These are phyloP conservation scores for Cyanodermella asteris DNA, from an alignment of 2,329 filamentous ascomycete genomes.

Conservation along the genomic window DNA sequence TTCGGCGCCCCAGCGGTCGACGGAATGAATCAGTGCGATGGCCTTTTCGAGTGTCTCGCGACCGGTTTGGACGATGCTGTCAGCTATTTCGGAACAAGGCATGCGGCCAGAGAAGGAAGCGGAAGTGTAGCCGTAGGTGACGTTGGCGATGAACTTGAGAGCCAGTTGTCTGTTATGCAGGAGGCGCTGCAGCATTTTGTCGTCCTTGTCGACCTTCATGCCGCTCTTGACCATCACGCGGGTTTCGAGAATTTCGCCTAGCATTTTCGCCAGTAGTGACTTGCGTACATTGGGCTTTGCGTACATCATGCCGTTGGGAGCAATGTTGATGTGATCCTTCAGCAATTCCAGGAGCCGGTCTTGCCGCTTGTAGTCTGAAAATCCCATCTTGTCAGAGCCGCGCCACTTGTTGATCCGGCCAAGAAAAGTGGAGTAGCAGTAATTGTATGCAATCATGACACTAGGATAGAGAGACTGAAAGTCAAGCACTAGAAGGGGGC, in stretches of 20 bases:
- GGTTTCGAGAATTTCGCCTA: slow-evolving; percentile 86
- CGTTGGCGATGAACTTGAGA: slow-evolving; percentile 90
- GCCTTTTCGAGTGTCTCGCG: slow-evolving; percentile 87
- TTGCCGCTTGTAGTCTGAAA: slow-evolving; percentile 64
- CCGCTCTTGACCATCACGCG: slow-evolving; percentile 94
- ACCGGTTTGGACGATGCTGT: slow-evolving; percentile 92
- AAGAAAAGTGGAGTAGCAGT: slow-evolving; percentile 92
- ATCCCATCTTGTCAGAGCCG: slow-evolving; percentile 87
- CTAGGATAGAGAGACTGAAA: slow-evolving; percentile 94
- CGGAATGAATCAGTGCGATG: slow-evolving; percentile 77
- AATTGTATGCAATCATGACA: slow-evolving; percentile 98
- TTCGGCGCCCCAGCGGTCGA: slow-evolving; percentile 74
- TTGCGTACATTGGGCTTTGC: slow-evolving; percentile 66
- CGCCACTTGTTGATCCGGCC: slow-evolving; percentile 72
- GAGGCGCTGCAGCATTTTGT: slow-evolving; percentile 63
- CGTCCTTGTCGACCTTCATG: slow-evolving; percentile 84
- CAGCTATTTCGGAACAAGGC: slow-evolving; percentile 94
- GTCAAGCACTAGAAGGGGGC: slow-evolving; percentile 73
- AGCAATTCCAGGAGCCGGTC: slow-evolving; percentile 54
- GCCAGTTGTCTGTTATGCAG: slow-evolving; percentile 87
- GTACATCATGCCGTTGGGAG: slow-evolving; percentile 95
- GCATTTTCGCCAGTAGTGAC: slow-evolving; percentile 85
- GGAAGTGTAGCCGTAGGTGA: slow-evolving; percentile 94
- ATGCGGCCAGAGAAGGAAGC: slow-evolving; percentile 92
- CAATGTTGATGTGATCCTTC: slow-evolving; percentile 70